Base-by-base conservation (phyloP, 208 protist genomes). In the Histomonas meleagridis region DNA sequence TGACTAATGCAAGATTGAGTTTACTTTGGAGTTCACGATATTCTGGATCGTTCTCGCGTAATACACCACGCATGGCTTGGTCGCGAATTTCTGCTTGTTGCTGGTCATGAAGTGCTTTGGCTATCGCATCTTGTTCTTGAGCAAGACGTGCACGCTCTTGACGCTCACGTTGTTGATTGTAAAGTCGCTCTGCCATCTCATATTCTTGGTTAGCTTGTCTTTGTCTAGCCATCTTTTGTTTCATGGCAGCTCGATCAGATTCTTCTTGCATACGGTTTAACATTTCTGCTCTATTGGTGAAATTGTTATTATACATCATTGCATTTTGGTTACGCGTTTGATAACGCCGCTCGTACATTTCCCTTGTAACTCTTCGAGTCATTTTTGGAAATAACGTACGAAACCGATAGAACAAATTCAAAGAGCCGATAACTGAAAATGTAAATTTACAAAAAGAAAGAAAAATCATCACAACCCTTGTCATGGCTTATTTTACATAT, bases 21-120 rank as follows among this genome's bases (percentile, higher is more conserved):
- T 86, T 86, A 12, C 40, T 51, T 46, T 86, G 51, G 18, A 86
- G 76, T 35, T 86, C 76, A 9, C 76, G 40, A 28, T 51, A 51
- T 86, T 86, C 76, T 35, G 76, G 40, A 55, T 86, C 76, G 28
- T 86, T 86, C 55, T 86, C 76, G 18, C 76, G 76, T 3, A 86
- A n/a, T 5, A 86, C 40, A 18, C 40, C 76, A 38, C 76, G 40
- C 40, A 55, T 55, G n/a, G 51, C 55, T n/a, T 86, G 46, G 26
- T 86, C 76, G 16, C 76, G 76, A 86, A 86, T 28, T 55, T 86
- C 76, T 12, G 76, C 76, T 55, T 86, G 76, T 0, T 12, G 23
- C 28, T 86, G 76, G 23, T 86, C 76, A 38, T 43, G 40, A 51
- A 86, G 46, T 32, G 76, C 76, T 35, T 86, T 40, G 5, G 76